Evolutionary conservation across 1,284 basidiomycete genomes (phyloP).

Genomic region (Heliocybe sulcata): DNA sequence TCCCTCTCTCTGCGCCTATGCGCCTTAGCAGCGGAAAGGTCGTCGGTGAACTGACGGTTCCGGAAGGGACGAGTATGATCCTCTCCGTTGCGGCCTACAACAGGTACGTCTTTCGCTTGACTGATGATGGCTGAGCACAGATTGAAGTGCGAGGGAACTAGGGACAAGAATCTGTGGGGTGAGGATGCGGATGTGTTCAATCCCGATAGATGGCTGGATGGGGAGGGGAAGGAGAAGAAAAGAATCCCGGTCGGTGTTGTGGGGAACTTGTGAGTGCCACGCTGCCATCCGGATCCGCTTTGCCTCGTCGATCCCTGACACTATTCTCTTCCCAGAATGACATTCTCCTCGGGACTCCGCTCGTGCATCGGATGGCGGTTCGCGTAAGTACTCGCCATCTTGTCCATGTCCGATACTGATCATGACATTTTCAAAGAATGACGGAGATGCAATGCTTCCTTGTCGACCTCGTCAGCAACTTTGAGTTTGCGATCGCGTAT

Average conservation of each 20-base stretch:
- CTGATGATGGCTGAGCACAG: not conserved
- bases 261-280: slow-evolving; percentile 19
- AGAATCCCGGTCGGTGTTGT: slow-evolving; percentile 38
- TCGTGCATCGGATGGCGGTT: slow-evolving; percentile 45
- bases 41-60: slow-evolving; percentile 25
- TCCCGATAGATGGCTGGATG: slow-evolving; percentile 42
- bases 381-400: slow-evolving; percentile 19
- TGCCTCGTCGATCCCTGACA: not conserved
- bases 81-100: slow-evolving; percentile 22
- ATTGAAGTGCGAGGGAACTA: not conserved
- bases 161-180: slow-evolving; percentile 35
- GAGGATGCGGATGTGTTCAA: slow-evolving; percentile 41
- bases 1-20: slow-evolving; percentile 33
- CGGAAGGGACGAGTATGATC: slow-evolving; percentile 28
- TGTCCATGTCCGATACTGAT: not conserved
- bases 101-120: slow-evolving; percentile 15
- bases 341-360: slow-evolving; percentile 42
- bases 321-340: slow-evolving; percentile 23
- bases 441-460: slow-evolving; percentile 39
- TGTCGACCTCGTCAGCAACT: slow-evolving; percentile 43
- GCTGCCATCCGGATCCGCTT: not conserved
- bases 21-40: slow-evolving; percentile 20
- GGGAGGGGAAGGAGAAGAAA: slow-evolving; percentile 21
- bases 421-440: slow-evolving; percentile 18
- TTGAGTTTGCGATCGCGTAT: slow-evolving; percentile 36